Evolutionary conservation across 164 flowering plant genomes (phyloP).

Genomic region (Vitis rupestris): DNA sequence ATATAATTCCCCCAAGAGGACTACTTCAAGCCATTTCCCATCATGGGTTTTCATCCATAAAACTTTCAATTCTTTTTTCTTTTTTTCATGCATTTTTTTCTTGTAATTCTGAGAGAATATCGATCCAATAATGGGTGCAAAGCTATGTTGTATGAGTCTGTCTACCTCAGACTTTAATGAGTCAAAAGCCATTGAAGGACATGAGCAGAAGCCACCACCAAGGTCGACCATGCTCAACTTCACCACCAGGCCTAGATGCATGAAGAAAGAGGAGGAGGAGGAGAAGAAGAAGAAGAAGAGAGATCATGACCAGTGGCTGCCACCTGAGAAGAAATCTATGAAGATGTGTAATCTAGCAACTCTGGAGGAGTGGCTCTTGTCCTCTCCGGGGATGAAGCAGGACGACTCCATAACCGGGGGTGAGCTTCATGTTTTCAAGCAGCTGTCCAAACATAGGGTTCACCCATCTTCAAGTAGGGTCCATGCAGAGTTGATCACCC

Average conservation of each 20-base stretch:
- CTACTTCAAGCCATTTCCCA: slow-evolving; percentile 1
- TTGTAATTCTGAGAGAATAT: not conserved
- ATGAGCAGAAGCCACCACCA: not conserved
- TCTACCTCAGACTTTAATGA: not conserved
- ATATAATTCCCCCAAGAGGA: not conserved
- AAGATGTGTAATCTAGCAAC: slow-evolving; percentile 8
- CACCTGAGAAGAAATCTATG: not conserved
- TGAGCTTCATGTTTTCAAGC: slow-evolving; percentile 19
- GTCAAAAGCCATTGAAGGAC: no score
- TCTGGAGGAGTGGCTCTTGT: slow-evolving; percentile 31
- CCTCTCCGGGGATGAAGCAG: slow-evolving; percentile 23
- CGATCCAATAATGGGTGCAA: slow-evolving; percentile 16
- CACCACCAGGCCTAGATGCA: not conserved
- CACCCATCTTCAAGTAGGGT: slow-evolving; percentile 22
- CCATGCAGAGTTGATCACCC: slow-evolving; percentile 7
- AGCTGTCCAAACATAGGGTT: slow-evolving; percentile 14
- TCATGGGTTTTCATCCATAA: not conserved
- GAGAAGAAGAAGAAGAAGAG: slow-evolving; percentile 2
- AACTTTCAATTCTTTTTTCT: no score
- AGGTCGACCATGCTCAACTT: no score
- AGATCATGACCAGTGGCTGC: not conserved
- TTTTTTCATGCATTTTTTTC: not conserved
- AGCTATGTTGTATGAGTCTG: not conserved
- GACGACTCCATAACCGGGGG: slow-evolving; percentile 2
- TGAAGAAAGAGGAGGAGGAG: slow-evolving; percentile 6